Conservation (phyloP, 148 eudicot species). For the Arctostaphylos glauca region DNA sequence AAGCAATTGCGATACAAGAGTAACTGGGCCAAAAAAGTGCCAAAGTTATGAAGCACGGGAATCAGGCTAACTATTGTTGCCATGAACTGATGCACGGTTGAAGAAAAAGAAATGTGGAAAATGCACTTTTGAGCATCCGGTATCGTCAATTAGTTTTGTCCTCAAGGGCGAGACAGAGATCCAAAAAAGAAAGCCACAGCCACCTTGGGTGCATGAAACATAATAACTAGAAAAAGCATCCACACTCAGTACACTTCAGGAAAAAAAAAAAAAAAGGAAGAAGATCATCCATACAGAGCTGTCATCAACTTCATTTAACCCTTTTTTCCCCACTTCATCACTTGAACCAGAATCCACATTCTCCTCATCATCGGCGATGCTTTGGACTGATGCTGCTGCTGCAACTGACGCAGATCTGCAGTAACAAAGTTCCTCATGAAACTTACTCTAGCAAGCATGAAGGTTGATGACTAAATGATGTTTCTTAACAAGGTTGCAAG, state of each 20-base stretch:
- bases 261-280: background rate
- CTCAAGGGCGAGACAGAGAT: background rate
- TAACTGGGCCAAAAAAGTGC: background rate
- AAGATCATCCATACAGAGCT: slow-evolving; percentile 59
- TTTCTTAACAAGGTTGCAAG: background rate
- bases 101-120: background rate
- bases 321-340: slow-evolving; percentile 53
- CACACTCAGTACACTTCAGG: background rate
- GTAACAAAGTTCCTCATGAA: slow-evolving; percentile 16
- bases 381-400: slow-evolving; percentile 61
- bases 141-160: background rate
- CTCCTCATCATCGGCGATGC: slow-evolving; percentile 66
- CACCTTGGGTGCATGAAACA: slow-evolving; percentile 1
- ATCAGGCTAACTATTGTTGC: background rate
- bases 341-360: slow-evolving; percentile 77
- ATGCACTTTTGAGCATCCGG: background rate
- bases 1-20: background rate
- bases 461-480: too few species aligned
- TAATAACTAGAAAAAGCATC: background rate
- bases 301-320: slow-evolving; percentile 48
- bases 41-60: background rate
- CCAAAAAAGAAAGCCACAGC: background rate
- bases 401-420: slow-evolving; percentile 81
- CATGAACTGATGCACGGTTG: background rate
- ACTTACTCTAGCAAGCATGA: background rate